Evolutionary conservation across 768 basidiomycete genomes (phyloP).

Genomic region (Austroboletus eburneus): DNA sequence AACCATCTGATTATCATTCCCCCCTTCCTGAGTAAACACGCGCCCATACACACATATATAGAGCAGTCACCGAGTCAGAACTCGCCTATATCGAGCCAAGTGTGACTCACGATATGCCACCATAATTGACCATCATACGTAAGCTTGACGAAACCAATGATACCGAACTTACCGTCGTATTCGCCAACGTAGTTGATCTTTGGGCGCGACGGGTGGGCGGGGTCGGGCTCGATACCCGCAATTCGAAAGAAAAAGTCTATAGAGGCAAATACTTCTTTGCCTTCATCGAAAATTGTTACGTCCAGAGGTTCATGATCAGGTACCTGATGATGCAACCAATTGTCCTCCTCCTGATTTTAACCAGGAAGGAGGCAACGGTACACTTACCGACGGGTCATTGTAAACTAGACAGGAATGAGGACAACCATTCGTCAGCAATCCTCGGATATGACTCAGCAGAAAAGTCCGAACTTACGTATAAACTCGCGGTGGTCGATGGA

Average conservation of each 20-base stretch:
- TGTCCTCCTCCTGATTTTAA: not conserved
- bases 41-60: not conserved
- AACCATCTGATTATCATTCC: conserved; percentile 47
- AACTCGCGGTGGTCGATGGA: conserved; percentile 68
- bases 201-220: conserved; percentile 47
- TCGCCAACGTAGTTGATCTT: conserved; percentile 52
- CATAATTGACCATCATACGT: conserved; percentile 54
- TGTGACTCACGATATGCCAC: conserved; percentile 56
- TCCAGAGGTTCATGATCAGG: conserved; percentile 35
- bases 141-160: conserved; percentile 53
- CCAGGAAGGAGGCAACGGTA: not conserved
- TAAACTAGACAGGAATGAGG: conserved; percentile 34
- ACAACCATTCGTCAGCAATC: conserved; percentile 4
- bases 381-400: conserved; percentile 38
- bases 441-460: not conserved
- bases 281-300: conserved; percentile 45
- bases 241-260: conserved; percentile 46
- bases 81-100: not conserved
- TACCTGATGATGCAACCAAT: conserved; percentile 17
- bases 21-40: conserved; percentile 40
- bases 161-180: conserved; percentile 44
- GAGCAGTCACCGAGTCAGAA: conserved; percentile 2
- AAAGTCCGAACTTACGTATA: conserved; percentile 49
- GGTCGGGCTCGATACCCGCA: conserved; percentile 39
- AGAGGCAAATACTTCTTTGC: conserved; percentile 49